A percentile compares a stretch with the other conserved stretches of the same genome.
Evolutionary conservation across 768 basidiomycete genomes (phyloP).

Genomic region (Termitomyces sp.): DNA sequence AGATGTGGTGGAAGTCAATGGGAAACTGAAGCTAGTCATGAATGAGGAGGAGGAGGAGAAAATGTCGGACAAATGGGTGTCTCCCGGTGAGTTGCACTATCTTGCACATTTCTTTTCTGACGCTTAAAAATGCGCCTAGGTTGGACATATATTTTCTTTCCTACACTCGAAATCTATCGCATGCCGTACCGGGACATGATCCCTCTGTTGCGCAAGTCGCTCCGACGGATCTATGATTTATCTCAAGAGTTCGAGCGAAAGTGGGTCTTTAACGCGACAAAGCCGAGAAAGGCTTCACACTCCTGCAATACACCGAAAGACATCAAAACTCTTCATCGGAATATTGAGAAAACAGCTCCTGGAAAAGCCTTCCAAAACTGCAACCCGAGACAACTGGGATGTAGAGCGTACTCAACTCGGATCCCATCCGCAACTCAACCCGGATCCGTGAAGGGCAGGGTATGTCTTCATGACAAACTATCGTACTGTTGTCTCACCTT

Average conservation of each 20-base stretch:
- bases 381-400: not conserved
- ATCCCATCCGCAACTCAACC: not conserved
- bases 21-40: slow-evolving; percentile 15
- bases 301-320: not conserved
- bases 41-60: slow-evolving; percentile 17
- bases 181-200: slow-evolving; percentile 41
- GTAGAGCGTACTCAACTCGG: not conserved
- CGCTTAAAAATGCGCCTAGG: slow-evolving; percentile 21
- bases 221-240: slow-evolving; percentile 15
- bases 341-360: not conserved
- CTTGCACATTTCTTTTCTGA: not conserved
- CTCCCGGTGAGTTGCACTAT: slow-evolving; percentile 23
- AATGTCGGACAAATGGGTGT: slow-evolving; percentile 22
- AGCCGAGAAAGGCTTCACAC: not conserved
- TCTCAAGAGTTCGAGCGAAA: slow-evolving; percentile 17
- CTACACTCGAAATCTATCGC: slow-evolving; percentile 31
- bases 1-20: slow-evolving; percentile 16
- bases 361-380: not conserved
- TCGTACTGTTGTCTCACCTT: not conserved
- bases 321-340: not conserved
- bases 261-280: slow-evolving; percentile 1
- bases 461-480: not conserved
- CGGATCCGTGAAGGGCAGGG: not conserved
- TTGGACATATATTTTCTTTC: slow-evolving; percentile 45
- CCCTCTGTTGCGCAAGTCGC: slow-evolving; percentile 25